Base-by-base conservation (phyloP, 1,284 basidiomycete genomes). In the Naganishia albida region DNA sequence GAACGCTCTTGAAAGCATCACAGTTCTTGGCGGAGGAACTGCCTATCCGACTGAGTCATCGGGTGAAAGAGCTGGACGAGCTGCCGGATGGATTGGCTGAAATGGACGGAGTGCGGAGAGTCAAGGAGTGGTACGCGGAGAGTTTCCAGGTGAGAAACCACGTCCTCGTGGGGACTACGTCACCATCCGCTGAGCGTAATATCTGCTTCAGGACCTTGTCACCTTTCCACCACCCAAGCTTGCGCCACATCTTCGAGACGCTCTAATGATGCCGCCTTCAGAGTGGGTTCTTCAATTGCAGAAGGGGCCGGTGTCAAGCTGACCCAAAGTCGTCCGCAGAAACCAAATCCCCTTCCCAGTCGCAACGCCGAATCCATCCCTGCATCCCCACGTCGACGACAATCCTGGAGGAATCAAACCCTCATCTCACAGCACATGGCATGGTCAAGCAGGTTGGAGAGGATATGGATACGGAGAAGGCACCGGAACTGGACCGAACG, bases 91-190 rank as follows among this genome's bases (percentile, higher is more conserved):
- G 92, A 60, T 83, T 99, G 67, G 88, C 88, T 73, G 86, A 87
- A 65, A 97, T 96, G 94, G 87, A 90, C 0, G 91, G 89, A 53
- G 98, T 99, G 70, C 86, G 89, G 70, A 93, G 91, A 75, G 95
- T 99, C 70, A 95, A 95, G 82, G 88, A 96, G 75, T 99, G 95
- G 95, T 99, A 99, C 76, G 95, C 94, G 0, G 92, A 99, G 81
- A 94, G 91, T 18, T 99, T 99, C 74, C 91, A 98, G 84, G 93
- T 93, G 63, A 68, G 18, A 34, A 18, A 16, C 6, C 1, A 16
- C 13, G 23, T 18, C 7, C 25, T 13, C 43, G 26, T 39, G 16
- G 8, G 18, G 7, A 23, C 10, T 49, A 18, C 12, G 10, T 18
- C 0, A n/a, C 28, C 18, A 16, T 20, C 16, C 40, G 16, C 39